Evolutionary conservation across 2,329 filamentous ascomycete species (phyloP).

Genomic region (Ophiostoma quercus): DNA sequence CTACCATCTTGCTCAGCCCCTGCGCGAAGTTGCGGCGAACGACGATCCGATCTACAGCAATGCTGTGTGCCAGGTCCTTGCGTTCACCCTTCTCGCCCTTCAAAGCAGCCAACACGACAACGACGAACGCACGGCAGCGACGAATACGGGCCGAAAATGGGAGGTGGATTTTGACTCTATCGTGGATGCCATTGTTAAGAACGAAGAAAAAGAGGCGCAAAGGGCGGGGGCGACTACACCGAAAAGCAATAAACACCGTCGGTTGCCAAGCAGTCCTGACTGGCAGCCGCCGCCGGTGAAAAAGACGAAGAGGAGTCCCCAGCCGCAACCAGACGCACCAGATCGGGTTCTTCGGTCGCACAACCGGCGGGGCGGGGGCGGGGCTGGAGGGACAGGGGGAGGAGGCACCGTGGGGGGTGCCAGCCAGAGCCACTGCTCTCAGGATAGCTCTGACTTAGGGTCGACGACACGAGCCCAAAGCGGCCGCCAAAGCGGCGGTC

Average conservation of each 20-base stretch:
- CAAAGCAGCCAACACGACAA: conserved; percentile 26
- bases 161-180: not conserved
- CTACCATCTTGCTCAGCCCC: conserved; percentile 26
- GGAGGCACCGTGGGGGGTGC: too few species aligned
- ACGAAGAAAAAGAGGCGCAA: not conserved
- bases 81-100: conserved; percentile 33
- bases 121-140: conserved; percentile 25
- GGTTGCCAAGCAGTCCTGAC: conserved; percentile 19
- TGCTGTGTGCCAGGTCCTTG: conserved; percentile 33
- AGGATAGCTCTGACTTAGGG: too few species aligned
- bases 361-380: not conserved
- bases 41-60: conserved; percentile 26
- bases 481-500: too few species aligned
- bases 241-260: conserved; percentile 17
- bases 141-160: not conserved
- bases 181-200: not conserved
- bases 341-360: not conserved
- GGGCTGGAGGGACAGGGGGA: too few species aligned
- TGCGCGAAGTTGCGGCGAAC: not conserved
- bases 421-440: too few species aligned
- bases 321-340: not conserved
- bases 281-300: conserved; percentile 19
- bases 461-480: too few species aligned
- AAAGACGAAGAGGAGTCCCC: conserved; percentile 5
- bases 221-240: too few species aligned